Evolutionary conservation across 2,329 filamentous ascomycete species (phyloP).

Genomic region (Apiospora aurea): DNA sequence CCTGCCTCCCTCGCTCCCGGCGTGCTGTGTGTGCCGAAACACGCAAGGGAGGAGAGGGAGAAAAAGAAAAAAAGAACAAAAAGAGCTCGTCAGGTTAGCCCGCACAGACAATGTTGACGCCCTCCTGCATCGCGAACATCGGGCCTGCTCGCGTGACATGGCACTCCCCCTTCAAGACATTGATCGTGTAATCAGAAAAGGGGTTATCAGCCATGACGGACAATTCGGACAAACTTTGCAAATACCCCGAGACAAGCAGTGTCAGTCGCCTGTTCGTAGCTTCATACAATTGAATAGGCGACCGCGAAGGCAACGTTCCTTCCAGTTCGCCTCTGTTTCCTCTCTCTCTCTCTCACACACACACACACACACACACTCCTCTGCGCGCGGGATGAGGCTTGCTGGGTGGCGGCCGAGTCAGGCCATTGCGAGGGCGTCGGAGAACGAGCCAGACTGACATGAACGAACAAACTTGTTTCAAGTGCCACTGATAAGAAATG

Average conservation of each 20-base stretch:
- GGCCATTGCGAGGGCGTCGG: not conserved
- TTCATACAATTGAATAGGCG: not conserved
- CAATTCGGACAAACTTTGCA: not conserved
- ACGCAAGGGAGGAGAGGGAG: not conserved
- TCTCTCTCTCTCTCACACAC: too few species aligned
- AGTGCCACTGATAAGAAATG: not conserved
- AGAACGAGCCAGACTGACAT: not conserved
- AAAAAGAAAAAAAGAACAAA: too few species aligned
- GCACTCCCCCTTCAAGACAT: not conserved
- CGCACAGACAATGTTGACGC: not conserved
- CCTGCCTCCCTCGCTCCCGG: not conserved
- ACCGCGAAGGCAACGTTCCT: not conserved
- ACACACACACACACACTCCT: too few species aligned
- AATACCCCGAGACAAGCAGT: not conserved
- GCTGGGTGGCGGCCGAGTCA: not conserved
- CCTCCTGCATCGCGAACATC: not conserved
- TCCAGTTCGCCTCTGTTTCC: not conserved
- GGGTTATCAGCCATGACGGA: not conserved
- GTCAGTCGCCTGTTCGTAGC: not conserved
- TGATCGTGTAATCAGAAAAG: not conserved
- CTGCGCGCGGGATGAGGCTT: not conserved
- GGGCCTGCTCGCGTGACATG: not conserved
- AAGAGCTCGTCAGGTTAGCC: not conserved
- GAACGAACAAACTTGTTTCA: not conserved
- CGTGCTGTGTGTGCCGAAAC: not conserved